Evolutionary conservation across 1,284 basidiomycete genomes (phyloP).

Genomic region (Malassezia pachydermatis): DNA sequence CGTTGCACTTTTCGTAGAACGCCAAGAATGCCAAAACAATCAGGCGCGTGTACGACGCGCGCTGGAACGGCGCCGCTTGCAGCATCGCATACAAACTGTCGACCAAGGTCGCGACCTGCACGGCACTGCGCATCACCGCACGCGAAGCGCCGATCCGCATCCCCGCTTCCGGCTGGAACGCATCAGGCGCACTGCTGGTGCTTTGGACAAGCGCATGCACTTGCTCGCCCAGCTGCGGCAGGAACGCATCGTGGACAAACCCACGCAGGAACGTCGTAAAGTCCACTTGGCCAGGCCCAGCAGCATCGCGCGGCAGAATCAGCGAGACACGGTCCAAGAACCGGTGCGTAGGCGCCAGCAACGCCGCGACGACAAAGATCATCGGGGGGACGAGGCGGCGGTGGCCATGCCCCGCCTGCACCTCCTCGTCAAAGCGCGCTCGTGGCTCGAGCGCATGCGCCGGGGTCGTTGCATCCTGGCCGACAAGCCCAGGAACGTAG

Average conservation of each 20-base stretch:
- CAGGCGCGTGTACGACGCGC: constrained; percentile 70
- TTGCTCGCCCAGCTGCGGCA: constrained; percentile 91
- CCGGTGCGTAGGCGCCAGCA: constrained; percentile 83
- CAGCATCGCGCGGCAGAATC: constrained; percentile 39
- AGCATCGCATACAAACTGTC: constrained; percentile 89
- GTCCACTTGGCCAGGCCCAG: constrained; percentile 49
- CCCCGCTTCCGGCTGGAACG: constrained; percentile 54
- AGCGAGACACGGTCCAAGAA: constrained; percentile 61
- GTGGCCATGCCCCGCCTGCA: constrained; percentile 63
- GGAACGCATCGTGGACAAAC: constrained; percentile 82
- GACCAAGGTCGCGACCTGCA: constrained; percentile 75
- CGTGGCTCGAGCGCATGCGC: background rate
- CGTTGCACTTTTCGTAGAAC: constrained; percentile 86
- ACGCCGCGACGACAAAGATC: constrained; percentile 83
- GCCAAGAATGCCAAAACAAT: constrained; percentile 92
- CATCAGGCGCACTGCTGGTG: constrained; percentile 52
- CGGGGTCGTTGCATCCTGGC: constrained; percentile 18
- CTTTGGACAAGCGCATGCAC: constrained; percentile 51
- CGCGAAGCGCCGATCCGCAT: constrained; percentile 49
- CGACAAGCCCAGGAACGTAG: constrained; percentile 83
- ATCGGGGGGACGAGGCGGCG: constrained; percentile 77
- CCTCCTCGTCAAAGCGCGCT: constrained; percentile 12
- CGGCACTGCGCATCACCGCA: constrained; percentile 73
- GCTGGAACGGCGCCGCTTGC: constrained; percentile 84
- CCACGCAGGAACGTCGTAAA: constrained; percentile 76